These are phyloP conservation scores for Pythium plurisporium DNA, from an alignment of 352 stramenopile genomes.

Conservation along the genomic window DNA sequence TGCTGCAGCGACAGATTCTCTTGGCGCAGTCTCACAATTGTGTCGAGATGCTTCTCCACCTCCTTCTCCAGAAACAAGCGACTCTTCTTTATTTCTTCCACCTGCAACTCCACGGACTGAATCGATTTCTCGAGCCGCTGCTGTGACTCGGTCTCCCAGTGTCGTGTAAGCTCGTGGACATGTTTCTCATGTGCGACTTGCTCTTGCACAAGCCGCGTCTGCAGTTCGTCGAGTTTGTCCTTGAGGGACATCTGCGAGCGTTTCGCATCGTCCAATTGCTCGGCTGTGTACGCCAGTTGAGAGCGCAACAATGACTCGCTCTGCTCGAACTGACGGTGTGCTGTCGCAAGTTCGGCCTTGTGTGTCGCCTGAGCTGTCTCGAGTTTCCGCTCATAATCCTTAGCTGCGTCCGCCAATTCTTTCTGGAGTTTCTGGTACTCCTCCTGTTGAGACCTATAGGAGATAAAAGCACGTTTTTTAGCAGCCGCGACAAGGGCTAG, in stretches of 20 bases:
- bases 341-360: conserved; percentile 29
- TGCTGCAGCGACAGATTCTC: conserved; percentile 56
- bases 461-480: background rate
- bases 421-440: conserved; percentile 52
- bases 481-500: background rate
- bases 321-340: conserved; percentile 41
- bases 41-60: conserved; percentile 56
- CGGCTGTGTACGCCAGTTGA: conserved; percentile 35
- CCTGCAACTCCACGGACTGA: conserved; percentile 47
- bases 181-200: conserved; percentile 55
- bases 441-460: conserved; percentile 35
- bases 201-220: conserved; percentile 41
- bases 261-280: conserved; percentile 37
- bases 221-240: conserved; percentile 42
- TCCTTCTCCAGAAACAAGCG: conserved; percentile 56
- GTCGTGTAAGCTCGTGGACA: conserved; percentile 42
- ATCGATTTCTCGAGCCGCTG: conserved; percentile 56
- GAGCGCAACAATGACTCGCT: conserved; percentile 33
- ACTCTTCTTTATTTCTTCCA: conserved; percentile 60
- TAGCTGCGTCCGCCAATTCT: conserved; percentile 41
- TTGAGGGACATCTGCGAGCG: conserved; percentile 25
- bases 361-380: conserved; percentile 29
- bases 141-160: conserved; percentile 49
- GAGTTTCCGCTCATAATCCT: conserved; percentile 42
- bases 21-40: conserved; percentile 46